Evolutionary conservation across 441 rosid species (phyloP).

Genomic region (Populus hybrid): DNA sequence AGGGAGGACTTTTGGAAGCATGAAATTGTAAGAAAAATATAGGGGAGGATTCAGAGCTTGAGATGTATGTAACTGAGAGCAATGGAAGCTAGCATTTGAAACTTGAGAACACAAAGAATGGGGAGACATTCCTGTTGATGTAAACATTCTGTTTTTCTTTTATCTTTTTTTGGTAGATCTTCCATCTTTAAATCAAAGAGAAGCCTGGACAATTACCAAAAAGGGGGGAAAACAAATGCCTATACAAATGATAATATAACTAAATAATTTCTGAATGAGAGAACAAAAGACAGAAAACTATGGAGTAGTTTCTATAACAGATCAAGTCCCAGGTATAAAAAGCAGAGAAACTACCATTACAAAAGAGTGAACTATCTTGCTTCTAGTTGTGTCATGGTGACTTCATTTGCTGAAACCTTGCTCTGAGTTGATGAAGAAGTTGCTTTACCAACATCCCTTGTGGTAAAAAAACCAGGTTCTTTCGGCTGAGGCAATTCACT

Average conservation of each 20-base stretch:
- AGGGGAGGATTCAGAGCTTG: no score
- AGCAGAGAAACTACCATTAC: background rate
- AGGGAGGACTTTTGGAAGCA: background rate
- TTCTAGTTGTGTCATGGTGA: background rate
- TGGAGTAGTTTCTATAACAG: background rate
- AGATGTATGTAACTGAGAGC: no score
- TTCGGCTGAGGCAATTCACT: background rate
- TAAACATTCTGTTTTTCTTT: no score
- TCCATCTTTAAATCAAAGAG: background rate
- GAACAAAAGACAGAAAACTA: no score
- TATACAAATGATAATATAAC: no score
- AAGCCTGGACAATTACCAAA: no score
- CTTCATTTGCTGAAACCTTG: background rate
- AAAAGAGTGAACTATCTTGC: background rate
- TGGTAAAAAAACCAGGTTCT: background rate
- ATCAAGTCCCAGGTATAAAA: no score
- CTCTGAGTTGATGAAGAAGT: constrained; percentile 7
- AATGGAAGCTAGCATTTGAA: background rate
- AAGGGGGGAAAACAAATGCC: no score
- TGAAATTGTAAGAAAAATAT: no score
- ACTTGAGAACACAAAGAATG: background rate
- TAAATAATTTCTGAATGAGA: no score
- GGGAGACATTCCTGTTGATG: background rate
- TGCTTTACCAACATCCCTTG: constrained; percentile 22
- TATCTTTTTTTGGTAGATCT: no score